These are phyloP conservation scores for Aleurites moluccanus DNA, from an alignment of 441 rosid genomes.

Conservation along the genomic window DNA sequence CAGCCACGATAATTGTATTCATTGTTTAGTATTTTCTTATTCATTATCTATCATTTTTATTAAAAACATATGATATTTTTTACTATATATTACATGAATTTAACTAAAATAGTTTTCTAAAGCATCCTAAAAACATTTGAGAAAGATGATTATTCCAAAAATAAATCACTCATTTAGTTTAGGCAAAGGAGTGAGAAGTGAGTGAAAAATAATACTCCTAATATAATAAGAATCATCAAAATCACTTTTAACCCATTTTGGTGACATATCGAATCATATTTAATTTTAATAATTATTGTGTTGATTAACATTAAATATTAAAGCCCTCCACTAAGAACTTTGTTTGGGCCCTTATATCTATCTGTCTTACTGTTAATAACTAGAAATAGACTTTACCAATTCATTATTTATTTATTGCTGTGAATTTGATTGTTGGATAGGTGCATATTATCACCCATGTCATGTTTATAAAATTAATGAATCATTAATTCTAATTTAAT, in stretches of 20 bases:
- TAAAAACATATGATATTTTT: no score
- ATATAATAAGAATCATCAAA: not conserved
- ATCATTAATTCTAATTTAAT: no score
- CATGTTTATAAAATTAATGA: no score
- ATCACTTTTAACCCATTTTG: not conserved
- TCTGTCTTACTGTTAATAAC: not conserved
- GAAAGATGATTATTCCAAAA: not conserved
- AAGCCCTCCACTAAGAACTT: not conserved
- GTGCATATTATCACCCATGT: no score
- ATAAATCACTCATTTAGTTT: not conserved
- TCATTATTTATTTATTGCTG: no score
- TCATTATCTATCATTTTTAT: no score
- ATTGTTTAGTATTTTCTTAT: no score
- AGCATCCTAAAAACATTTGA: not conserved
- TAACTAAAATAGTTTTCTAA: no score
- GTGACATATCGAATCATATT: conserved; percentile 3
- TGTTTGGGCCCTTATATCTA: not conserved
- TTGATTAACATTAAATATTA: not conserved
- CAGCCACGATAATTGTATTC: no score
- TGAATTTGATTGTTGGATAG: no score
- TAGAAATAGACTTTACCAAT: no score
- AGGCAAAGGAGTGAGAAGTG: not conserved
- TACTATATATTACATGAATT: no score
- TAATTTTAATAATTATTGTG: conserved; percentile 2
- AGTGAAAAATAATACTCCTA: not conserved